Base-by-base conservation (phyloP, 371 early-diverging fungal genomes). In the Rhizomucor pusillus region DNA sequence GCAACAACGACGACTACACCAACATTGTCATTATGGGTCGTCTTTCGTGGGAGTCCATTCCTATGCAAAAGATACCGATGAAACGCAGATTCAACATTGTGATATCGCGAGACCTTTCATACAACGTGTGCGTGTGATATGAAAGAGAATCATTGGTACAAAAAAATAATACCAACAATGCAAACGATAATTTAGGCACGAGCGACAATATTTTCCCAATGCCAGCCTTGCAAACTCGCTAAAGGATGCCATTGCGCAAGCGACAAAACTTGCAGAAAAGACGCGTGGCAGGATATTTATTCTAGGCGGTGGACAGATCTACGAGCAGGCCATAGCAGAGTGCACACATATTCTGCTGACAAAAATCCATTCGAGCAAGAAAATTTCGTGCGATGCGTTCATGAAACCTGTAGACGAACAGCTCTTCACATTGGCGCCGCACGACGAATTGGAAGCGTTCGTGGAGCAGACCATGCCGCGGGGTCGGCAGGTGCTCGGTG, bases 11-110 rank as follows among this genome's bases (percentile, higher is more conserved):
- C 25, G 41, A 54, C 13, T 62, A 57, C 50, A 63, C 70, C 56
- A 96, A 96, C 62, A 89, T 86, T 0, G 88, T 89, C 35, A 86
- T 96, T 58, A 91, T 94, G 91, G 97, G 97, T 18, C 77, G 94
- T 44, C 69, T 75, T 23, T 93, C 93, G 6, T 95, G 94, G 94
- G 91, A 91, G 53, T 89, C 91, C 5, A 88, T 93, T 44, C 97
- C 96, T 4, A 53, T 56, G 14, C 81, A 81, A 53, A 87, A 79
- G 52, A 75, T 89, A 46, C 97, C 97, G 5, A 71, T 98, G 22
- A 57, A 64, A 5, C 61, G 73, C 43, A 78, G 98, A 36, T 68
- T 87, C 56, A 96, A 95, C 65, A 78, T 97, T 49, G 86, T 98
- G 3, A 62, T 98, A 24, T 84, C 94, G 22, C 65, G 89, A n/a